Conservation (phyloP, 2,329 filamentous ascomycete species). For the Hypoxylon sp. region DNA sequence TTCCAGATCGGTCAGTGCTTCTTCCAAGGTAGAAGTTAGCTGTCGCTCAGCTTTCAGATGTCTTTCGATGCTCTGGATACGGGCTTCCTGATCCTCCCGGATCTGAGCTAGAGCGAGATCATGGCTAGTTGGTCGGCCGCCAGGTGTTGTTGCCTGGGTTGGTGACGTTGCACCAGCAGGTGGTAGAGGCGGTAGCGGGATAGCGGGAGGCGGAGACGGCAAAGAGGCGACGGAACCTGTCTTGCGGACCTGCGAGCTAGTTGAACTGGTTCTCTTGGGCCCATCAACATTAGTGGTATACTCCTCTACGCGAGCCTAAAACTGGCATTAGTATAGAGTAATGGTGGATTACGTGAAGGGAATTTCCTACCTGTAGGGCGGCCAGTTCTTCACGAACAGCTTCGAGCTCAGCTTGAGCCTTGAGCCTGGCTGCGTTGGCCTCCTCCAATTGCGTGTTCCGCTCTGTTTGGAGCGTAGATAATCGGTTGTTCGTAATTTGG, state of each 20-base stretch:
- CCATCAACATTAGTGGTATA: conserved; percentile 48
- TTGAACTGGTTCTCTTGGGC: conserved; percentile 72
- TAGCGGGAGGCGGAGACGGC: conserved; percentile 93
- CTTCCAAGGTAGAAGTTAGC: conserved; percentile 93
- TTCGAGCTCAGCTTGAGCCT: conserved; percentile 78
- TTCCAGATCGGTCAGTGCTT: conserved; percentile 94
- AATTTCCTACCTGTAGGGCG: conserved; percentile 77
- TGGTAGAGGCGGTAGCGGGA: conserved; percentile 94
- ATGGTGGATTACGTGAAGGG: neutral
- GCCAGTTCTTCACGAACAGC: conserved; percentile 77
- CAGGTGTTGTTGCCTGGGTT: conserved; percentile 65
- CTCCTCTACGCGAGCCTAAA: conserved; percentile 53
- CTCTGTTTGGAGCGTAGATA: conserved; percentile 85
- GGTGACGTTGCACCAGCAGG: conserved; percentile 67
- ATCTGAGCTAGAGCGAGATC: conserved; percentile 83
- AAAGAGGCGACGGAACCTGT: conserved; percentile 85
- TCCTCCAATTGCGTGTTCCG: conserved; percentile 84
- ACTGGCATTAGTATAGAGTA: conserved; percentile 50
- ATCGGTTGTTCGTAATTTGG: conserved; percentile 84
- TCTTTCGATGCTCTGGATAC: conserved; percentile 96
- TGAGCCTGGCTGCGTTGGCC: conserved; percentile 74
- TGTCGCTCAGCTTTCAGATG: conserved; percentile 96
- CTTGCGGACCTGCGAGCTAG: conserved; percentile 82
- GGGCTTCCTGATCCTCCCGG: conserved; percentile 93
- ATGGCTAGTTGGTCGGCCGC: conserved; percentile 82